Base-by-base conservation (phyloP, 2,329 filamentous ascomycete genomes). In the Fusarium caatingaense region DNA sequence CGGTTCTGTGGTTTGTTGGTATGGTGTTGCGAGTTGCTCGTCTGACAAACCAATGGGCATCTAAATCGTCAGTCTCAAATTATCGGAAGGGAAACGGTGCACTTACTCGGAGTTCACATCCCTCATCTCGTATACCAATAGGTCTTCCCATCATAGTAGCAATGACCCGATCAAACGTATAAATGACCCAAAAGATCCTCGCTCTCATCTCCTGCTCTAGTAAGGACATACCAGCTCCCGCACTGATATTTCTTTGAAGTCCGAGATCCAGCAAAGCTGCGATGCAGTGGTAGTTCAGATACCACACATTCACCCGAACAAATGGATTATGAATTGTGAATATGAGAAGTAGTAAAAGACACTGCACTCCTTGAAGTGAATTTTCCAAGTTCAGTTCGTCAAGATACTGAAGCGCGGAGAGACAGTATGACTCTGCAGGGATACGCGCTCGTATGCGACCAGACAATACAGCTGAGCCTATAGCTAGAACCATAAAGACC, bases 81-180 rank as follows among this genome's bases (percentile, higher is more conserved):
- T 18, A 34, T 32, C 3, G 15, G 1, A 9, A 32, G 8, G 15
- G 15, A 9, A 9, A 5, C 7, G 4, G 32, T 34, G 11, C 16
- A 18, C 78, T 72, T 66, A 86, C 84, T 37, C 84, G 76, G 18
- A 87, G 76, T 18, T 87, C 85, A 42, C 85, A 86, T 0, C 84
- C 85, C 66, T 88, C 86, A 47, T 88, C 86, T 47, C 86, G 78
- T 3, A 88, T 70, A 0, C 85, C 85, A 53, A 88, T 85, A 0
- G 86, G 86, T 2, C 86, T 79, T 1, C 86, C 86, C 84, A 88
- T 85, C 76, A 86, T 87, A 0, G 85, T 88, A 5, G 83, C 83
- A 34, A 88, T 78, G 1, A 80, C 82, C 16, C 86, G 79, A 59
- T 88, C 86, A 6, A 88, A 77, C 0, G 79, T 83, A 27, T 86